Percentiles rank a stretch among this genome's conserved stretches.
These are phyloP conservation scores for Alternaria longipes DNA, from an alignment of 2,329 filamentous ascomycete species.

Conservation along the genomic window DNA sequence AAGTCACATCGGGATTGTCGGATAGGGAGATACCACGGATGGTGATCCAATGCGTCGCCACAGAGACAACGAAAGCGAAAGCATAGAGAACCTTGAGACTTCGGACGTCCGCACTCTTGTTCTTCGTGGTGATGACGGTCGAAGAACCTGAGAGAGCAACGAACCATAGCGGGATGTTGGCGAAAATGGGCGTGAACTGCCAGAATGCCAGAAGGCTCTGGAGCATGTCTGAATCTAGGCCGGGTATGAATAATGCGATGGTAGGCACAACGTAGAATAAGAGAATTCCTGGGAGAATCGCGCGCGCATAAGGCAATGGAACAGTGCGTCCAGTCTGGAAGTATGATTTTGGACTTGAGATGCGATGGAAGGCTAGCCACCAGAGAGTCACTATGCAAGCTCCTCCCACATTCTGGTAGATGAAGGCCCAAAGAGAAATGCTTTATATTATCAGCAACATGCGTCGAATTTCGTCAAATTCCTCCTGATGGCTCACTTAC, in stretches of 20 bases:
- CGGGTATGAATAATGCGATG: constrained; percentile 21
- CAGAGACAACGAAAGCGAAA: constrained; percentile 12
- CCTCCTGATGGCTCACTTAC: constrained; percentile 9
- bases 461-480: neutral
- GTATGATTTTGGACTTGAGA: constrained; percentile 22
- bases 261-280: constrained; percentile 23
- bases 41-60: constrained; percentile 17
- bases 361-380: constrained; percentile 20
- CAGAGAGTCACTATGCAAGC: constrained; percentile 24
- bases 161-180: constrained; percentile 28
- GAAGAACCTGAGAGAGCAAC: constrained; percentile 18
- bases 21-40: constrained; percentile 23
- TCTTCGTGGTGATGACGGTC: constrained; percentile 1
- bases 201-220: constrained; percentile 26
- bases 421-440: constrained; percentile 17
- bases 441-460: constrained; percentile 5
- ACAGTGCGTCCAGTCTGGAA: constrained; percentile 25
- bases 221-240: neutral
- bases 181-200: constrained; percentile 25
- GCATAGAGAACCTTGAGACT: constrained; percentile 25
- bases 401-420: constrained; percentile 29
- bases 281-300: constrained; percentile 22
- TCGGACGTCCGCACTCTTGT: constrained; percentile 18
- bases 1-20: constrained; percentile 19
- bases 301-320: constrained; percentile 22